Conservation (phyloP, 352 stramenopile species). For the Phytophthora quininea region DNA sequence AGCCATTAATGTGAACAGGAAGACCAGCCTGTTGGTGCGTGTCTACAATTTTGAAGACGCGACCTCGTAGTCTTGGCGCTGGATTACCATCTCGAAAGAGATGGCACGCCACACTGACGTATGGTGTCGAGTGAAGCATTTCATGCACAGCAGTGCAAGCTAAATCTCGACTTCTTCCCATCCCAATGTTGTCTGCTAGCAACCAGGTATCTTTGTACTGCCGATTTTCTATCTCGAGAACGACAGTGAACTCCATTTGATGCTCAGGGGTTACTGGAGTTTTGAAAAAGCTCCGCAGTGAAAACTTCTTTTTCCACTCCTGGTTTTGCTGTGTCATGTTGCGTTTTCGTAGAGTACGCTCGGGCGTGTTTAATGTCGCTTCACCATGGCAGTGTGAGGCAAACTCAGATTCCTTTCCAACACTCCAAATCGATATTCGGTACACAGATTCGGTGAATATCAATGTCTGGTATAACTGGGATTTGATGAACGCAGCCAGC, state of each 20-base stretch:
- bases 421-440: slow-evolving; percentile 64
- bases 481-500: slow-evolving; percentile 50
- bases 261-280: slow-evolving; percentile 59
- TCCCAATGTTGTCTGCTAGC: slow-evolving; percentile 68
- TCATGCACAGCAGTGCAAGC: slow-evolving; percentile 65
- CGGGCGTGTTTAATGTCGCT: slow-evolving; percentile 41
- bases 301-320: slow-evolving; percentile 86
- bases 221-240: slow-evolving; percentile 65
- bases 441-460: slow-evolving; percentile 75
- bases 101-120: slow-evolving; percentile 69
- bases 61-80: slow-evolving; percentile 49
- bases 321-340: slow-evolving; percentile 55
- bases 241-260: slow-evolving; percentile 69
- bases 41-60: slow-evolving; percentile 64
- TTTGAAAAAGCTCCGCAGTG: slow-evolving; percentile 81
- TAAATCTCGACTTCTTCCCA: slow-evolving; percentile 71
- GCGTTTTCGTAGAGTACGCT: slow-evolving; percentile 47
- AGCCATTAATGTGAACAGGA: slow-evolving; percentile 77
- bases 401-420: slow-evolving; percentile 74
- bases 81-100: slow-evolving; percentile 56
- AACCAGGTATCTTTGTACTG: slow-evolving; percentile 63
- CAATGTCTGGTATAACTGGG: slow-evolving; percentile 56
- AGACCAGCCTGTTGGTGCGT: slow-evolving; percentile 54
- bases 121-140: slow-evolving; percentile 64
- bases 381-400: slow-evolving; percentile 60